A percentile compares a stretch with the other conserved stretches of the same genome.
These are phyloP conservation scores for Pythium guiyangense DNA, from an alignment of 352 stramenopile species.

Conservation along the genomic window DNA sequence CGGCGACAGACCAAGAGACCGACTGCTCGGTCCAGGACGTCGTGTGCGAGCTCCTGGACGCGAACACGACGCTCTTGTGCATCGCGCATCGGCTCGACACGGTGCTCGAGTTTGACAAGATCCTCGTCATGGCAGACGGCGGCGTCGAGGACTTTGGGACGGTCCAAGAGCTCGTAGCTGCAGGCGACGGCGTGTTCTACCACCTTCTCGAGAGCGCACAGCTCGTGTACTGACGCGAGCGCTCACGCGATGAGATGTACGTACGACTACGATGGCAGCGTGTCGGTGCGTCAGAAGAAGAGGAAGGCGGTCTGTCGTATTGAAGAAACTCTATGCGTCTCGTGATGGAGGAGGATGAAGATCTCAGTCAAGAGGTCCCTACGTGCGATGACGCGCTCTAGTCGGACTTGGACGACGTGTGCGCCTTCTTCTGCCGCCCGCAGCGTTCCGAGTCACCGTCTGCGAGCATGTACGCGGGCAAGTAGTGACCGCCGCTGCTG, in stretches of 20 bases:
- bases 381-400: background rate
- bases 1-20: constrained; percentile 63
- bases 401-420: constrained; percentile 55
- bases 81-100: constrained; percentile 94
- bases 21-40: constrained; percentile 59
- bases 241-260: too few species aligned
- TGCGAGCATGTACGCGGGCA: constrained; percentile 64
- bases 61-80: constrained; percentile 87
- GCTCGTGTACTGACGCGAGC: constrained; percentile 15
- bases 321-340: background rate
- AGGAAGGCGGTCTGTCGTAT: background rate
- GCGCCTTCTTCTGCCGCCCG: constrained; percentile 71
- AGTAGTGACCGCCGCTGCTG: constrained; percentile 51
- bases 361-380: background rate
- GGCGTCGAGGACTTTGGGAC: constrained; percentile 48
- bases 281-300: too few species aligned
- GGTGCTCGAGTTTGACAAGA: constrained; percentile 90
- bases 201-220: constrained; percentile 47
- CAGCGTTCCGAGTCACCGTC: constrained; percentile 70
- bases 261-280: too few species aligned
- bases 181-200: constrained; percentile 35
- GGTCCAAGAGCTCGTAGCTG: constrained; percentile 31
- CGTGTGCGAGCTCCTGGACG: constrained; percentile 85
- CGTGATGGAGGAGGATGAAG: too few species aligned
- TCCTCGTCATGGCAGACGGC: constrained; percentile 83